Conservation (phyloP, 495 filamentous ascomycete species). For the Extremus antarcticus region DNA sequence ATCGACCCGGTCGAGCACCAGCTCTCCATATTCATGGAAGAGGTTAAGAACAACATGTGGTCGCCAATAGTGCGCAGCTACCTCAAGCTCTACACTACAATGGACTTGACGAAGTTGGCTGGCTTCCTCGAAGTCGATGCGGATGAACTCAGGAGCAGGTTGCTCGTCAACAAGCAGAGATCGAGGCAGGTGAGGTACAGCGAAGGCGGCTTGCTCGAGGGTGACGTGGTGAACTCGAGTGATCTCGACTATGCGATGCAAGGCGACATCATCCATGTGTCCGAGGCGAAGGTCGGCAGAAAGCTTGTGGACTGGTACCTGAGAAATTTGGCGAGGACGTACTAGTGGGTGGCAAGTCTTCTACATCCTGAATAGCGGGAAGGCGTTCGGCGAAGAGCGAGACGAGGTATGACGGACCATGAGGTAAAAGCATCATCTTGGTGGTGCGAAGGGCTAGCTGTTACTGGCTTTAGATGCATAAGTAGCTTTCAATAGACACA, state of each 20-base stretch:
- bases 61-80: conserved; percentile 93
- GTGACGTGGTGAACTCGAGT: conserved; percentile 78
- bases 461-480: neutral
- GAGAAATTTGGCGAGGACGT: conserved; percentile 87
- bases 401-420: neutral
- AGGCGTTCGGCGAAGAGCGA: neutral
- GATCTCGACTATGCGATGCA: conserved; percentile 96
- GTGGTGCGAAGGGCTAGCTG: too few species aligned
- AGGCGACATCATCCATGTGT: conserved; percentile 94
- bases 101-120: conserved; percentile 96
- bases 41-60: conserved; percentile 94
- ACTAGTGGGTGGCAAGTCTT: conserved; percentile 35
- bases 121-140: conserved; percentile 92
- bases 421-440: too few species aligned
- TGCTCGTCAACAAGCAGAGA: conserved; percentile 96
- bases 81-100: conserved; percentile 97
- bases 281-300: conserved; percentile 93
- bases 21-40: conserved; percentile 94
- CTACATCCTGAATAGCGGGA: neutral
- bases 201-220: conserved; percentile 80
- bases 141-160: conserved; percentile 78
- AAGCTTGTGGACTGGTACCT: conserved; percentile 98
- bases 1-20: conserved; percentile 97
- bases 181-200: conserved; percentile 92
- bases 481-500: neutral